These are phyloP conservation scores for Gentiana dahurica DNA, from an alignment of 257 asterid species.

Conservation along the genomic window DNA sequence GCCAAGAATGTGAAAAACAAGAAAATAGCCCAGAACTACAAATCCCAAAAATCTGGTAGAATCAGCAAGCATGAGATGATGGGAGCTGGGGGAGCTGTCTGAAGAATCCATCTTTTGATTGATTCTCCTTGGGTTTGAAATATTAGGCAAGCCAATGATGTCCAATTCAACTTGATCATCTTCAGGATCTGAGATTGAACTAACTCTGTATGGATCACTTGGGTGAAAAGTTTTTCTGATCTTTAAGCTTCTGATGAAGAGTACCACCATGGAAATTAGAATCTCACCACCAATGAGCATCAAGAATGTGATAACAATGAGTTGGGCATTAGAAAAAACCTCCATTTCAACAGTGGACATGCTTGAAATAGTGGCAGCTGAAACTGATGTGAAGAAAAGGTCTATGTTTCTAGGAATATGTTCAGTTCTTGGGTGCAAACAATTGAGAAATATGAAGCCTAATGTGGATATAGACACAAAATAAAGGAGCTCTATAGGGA, in stretches of 20 bases:
- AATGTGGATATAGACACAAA: slow-evolving; percentile 30
- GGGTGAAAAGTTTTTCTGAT: slow-evolving; percentile 3
- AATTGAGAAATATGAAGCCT: slow-evolving; percentile 30
- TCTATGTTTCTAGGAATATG: slow-evolving; percentile 28
- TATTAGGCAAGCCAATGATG: background rate
- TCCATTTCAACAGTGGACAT: slow-evolving; percentile 78
- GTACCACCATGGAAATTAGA: slow-evolving; percentile 41
- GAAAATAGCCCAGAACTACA: slow-evolving; percentile 31
- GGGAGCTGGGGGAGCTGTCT: background rate
- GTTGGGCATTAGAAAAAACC: slow-evolving; percentile 50
- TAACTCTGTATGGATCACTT: slow-evolving; percentile 1
- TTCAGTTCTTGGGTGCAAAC: slow-evolving; percentile 24
- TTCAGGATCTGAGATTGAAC: slow-evolving; percentile 4
- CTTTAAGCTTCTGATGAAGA: slow-evolving; percentile 16
- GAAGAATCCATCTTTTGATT: background rate
- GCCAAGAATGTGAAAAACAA: slow-evolving; percentile 31
- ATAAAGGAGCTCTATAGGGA: slow-evolving; percentile 23
- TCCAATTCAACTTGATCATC: slow-evolving; percentile 3
- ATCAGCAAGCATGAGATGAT: slow-evolving; percentile 15
- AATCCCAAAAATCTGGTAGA: slow-evolving; percentile 31
- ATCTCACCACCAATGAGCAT: slow-evolving; percentile 66
- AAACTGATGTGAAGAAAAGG: slow-evolving; percentile 51
- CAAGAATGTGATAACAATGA: slow-evolving; percentile 29
- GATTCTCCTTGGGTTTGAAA: background rate
- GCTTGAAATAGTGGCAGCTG: slow-evolving; percentile 56